Conservation (phyloP, 2,329 filamentous ascomycete species). For the Arthroderma sp. region DNA sequence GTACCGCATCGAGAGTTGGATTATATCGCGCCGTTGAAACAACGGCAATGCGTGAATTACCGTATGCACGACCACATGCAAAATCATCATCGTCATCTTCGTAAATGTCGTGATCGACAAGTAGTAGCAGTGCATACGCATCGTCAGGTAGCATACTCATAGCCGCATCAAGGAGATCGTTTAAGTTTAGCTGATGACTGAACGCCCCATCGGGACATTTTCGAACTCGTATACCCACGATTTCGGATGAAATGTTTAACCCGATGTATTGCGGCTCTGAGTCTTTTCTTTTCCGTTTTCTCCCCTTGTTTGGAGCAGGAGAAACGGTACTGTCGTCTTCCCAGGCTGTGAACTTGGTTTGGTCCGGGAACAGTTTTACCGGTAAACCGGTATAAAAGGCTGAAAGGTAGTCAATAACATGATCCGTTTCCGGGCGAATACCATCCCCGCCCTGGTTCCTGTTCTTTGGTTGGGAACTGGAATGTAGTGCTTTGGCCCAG, state of each 20-base stretch:
- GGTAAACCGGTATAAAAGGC: constrained; percentile 44
- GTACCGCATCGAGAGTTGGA: constrained; percentile 31
- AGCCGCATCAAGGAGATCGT: constrained; percentile 47
- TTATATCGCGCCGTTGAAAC: constrained; percentile 51
- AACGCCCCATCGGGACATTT: constrained; percentile 36
- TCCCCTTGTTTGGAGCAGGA: constrained; percentile 2
- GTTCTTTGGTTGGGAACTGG: no score
- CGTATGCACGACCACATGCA: constrained; percentile 53
- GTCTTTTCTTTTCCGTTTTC: constrained; percentile 4
- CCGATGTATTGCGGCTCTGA: constrained; percentile 30
- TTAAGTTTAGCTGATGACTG: constrained; percentile 37
- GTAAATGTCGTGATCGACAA: constrained; percentile 51
- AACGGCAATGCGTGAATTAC: constrained; percentile 47
- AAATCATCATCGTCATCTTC: constrained; percentile 55
- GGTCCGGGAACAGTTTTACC: constrained; percentile 31
- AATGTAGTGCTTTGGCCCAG: constrained; percentile 24
- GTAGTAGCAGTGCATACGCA: constrained; percentile 45
- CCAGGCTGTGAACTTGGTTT: constrained; percentile 40
- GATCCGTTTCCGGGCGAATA: constrained; percentile 13
- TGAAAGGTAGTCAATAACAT: constrained; percentile 31
- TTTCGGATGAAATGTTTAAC: constrained; percentile 25
- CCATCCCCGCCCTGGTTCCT: no score
- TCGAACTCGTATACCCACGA: constrained; percentile 41
- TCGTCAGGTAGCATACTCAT: constrained; percentile 42
- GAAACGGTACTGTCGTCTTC: constrained; percentile 13